A percentile compares a stretch with the other conserved stretches of the same genome.
phyloP scores from a whole-genome alignment of 768 basidiomycete species.

The Pisolithus orientalis region DNA sequence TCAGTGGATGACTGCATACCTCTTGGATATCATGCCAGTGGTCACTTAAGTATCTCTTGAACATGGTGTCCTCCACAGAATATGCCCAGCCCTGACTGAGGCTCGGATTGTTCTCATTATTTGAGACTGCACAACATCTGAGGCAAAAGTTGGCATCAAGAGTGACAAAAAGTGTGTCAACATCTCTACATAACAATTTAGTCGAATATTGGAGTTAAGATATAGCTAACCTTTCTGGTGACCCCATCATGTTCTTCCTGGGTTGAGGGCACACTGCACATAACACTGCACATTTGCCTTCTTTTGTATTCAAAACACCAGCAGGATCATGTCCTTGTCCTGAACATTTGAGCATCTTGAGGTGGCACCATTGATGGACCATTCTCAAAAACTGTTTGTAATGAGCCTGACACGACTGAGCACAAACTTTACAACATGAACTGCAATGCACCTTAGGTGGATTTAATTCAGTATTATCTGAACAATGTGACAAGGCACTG shows the following conservation, averaged over 20 bases:
- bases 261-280: slow-evolving; percentile 27
- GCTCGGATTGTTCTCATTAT: slow-evolving; percentile 10
- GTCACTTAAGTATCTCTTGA: slow-evolving; percentile 14
- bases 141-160: slow-evolving; percentile 31
- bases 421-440: neutral
- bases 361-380: slow-evolving; percentile 16
- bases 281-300: slow-evolving; percentile 17
- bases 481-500: slow-evolving; percentile 13
- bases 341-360: slow-evolving; percentile 17
- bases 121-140: slow-evolving; percentile 16
- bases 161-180: slow-evolving; percentile 10
- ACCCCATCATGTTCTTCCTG: slow-evolving; percentile 10
- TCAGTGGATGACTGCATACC: slow-evolving; percentile 20
- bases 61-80: slow-evolving; percentile 17
- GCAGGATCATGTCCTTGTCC: slow-evolving; percentile 20
- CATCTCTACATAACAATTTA: neutral
- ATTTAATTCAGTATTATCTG: slow-evolving; percentile 20
- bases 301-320: slow-evolving; percentile 14
- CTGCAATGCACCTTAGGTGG: slow-evolving; percentile 11
- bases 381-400: slow-evolving; percentile 13
- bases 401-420: slow-evolving; percentile 1
- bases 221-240: too few relatives aligned
- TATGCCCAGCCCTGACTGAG: slow-evolving; percentile 21
- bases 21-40: neutral
- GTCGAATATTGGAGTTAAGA: neutral